Evolutionary conservation across 345 rosid species (phyloP).

Genomic region (Isatis tinctoria): DNA sequence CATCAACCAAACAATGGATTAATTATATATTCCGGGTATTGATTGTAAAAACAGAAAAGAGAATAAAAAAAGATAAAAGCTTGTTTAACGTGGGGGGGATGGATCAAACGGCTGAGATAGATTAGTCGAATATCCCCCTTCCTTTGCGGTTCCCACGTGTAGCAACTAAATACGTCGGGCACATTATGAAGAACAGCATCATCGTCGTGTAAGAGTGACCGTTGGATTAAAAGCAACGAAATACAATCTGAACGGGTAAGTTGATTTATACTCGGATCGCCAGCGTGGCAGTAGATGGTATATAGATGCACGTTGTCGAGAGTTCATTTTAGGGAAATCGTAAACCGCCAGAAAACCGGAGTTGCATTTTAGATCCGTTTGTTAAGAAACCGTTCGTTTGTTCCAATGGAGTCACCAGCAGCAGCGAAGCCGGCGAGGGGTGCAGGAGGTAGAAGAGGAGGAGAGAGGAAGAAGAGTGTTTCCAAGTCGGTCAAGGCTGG

Average conservation of each 20-base stretch:
- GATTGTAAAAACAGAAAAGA: neutral
- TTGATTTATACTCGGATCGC: conserved; percentile 9
- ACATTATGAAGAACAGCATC: neutral
- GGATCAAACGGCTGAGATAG: conserved; percentile 20
- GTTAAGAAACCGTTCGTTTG: neutral
- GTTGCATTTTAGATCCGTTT: neutral
- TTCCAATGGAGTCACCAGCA: conserved; percentile 41
- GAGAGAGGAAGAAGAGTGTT: conserved; percentile 55
- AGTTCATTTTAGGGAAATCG: neutral
- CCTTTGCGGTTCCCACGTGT: conserved; percentile 22
- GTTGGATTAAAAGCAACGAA: conserved; percentile 12
- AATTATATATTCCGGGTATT: neutral
- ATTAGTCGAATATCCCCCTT: no score
- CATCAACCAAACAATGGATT: neutral
- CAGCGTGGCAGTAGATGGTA: conserved; percentile 27
- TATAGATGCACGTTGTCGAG: neutral
- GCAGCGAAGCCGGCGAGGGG: conserved; percentile 39
- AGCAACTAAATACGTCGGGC: neutral
- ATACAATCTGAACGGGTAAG: conserved; percentile 24
- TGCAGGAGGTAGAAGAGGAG: conserved; percentile 59
- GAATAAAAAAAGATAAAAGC: neutral
- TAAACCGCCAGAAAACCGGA: conserved; percentile 18
- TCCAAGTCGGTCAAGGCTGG: conserved; percentile 65
- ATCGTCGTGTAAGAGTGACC: neutral
- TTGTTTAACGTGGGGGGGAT: neutral